Conservation (phyloP, 176 grass and related monocot genomes). For the Stipa capillata region DNA sequence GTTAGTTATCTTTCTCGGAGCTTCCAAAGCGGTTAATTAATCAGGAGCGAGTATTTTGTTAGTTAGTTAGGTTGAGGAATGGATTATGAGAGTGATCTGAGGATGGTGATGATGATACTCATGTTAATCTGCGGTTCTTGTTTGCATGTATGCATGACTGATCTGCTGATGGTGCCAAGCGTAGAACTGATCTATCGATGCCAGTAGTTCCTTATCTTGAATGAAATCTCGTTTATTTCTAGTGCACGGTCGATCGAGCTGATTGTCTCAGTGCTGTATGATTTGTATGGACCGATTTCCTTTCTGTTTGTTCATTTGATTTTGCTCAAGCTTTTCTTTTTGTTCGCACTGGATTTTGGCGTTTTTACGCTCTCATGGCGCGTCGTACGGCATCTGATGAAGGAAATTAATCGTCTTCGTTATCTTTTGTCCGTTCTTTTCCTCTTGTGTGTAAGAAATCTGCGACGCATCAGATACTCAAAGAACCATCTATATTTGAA, state of each 20-base stretch:
- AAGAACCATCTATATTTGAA: background rate
- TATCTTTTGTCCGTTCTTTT: background rate
- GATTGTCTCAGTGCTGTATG: too few species aligned
- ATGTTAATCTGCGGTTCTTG: background rate
- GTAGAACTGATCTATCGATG: background rate
- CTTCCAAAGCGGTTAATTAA: background rate
- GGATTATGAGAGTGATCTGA: background rate
- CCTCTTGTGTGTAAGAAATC: background rate
- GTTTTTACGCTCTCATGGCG: too few species aligned
- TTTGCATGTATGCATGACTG: background rate
- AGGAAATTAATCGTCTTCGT: background rate
- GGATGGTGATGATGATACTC: background rate
- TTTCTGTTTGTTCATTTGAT: too few species aligned
- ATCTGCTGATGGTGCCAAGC: background rate
- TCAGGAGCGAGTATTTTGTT: background rate
- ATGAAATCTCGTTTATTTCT: background rate
- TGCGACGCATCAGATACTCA: background rate
- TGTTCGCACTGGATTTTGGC: background rate
- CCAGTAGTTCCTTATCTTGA: background rate
- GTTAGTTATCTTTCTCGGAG: slow-evolving; percentile 20
- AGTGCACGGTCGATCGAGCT: too few species aligned
- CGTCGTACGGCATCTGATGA: background rate
- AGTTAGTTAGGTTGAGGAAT: background rate
- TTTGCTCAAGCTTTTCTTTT: too few species aligned
- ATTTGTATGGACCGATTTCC: too few species aligned